These are phyloP conservation scores for Helminthosporium solani DNA, from an alignment of 2,329 filamentous ascomycete species.

Conservation along the genomic window DNA sequence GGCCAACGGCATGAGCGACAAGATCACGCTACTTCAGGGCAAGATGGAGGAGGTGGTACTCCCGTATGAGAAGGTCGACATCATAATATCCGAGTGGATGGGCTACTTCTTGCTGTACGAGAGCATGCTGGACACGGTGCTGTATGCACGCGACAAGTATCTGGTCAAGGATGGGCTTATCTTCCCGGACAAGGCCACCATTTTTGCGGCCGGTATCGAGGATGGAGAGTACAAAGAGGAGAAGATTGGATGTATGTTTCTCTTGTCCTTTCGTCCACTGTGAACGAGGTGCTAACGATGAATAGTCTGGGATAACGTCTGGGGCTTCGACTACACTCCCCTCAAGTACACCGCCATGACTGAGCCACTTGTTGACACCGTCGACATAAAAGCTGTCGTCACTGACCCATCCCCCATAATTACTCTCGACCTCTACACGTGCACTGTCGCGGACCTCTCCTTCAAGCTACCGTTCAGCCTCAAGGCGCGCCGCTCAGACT, in stretches of 20 bases:
- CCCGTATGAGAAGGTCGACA: conserved; percentile 93
- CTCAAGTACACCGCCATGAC: conserved; percentile 91
- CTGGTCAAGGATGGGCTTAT: conserved; percentile 84
- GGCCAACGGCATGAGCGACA: conserved; percentile 86
- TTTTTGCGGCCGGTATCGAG: conserved; percentile 95
- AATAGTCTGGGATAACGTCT: conserved; percentile 97
- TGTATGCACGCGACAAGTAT: conserved; percentile 94
- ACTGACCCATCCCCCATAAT: conserved; percentile 85
- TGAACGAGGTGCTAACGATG: conserved; percentile 1
- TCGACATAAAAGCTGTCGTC: conserved; percentile 95
- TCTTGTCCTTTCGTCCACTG: not conserved
- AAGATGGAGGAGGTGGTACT: conserved; percentile 99
- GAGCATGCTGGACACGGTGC: conserved; percentile 97
- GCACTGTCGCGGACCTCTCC: conserved; percentile 77
- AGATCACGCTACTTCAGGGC: conserved; percentile 96
- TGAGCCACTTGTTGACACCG: conserved; percentile 95
- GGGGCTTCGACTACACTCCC: conserved; percentile 94
- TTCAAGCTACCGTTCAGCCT: conserved; percentile 81
- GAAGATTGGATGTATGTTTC: conserved; percentile 85
- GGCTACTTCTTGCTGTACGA: conserved; percentile 99
- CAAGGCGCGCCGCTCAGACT: conserved; percentile 79
- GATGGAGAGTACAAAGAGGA: conserved; percentile 99
- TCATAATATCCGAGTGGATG: conserved; percentile 99
- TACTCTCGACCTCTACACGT: conserved; percentile 90
- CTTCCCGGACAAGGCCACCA: conserved; percentile 98